Evolutionary conservation across 768 basidiomycete species (phyloP), one percentile per base, ranked within the genome.

Genomic region (Russula griseocarnosa): DNA sequence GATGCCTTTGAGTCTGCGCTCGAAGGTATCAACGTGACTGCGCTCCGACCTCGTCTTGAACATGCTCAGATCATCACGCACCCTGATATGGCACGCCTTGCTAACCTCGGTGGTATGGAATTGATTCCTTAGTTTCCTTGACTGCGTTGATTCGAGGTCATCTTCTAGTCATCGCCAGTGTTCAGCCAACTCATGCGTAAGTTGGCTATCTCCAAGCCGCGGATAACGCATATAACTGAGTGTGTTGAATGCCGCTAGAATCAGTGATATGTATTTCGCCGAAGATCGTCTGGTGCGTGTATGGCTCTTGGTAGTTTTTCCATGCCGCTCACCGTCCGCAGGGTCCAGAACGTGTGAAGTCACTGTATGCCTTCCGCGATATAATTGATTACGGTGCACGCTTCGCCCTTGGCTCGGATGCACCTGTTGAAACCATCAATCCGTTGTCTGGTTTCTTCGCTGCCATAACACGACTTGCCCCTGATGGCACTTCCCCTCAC

Each of bases 221-320:
- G 40, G 20, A 54, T 63, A 47, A 32, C 24, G 49, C 26, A 30
- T 10, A 38, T 65, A 28, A 50, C 63, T 36, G 44, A 50, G 47
- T 55, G 66, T 50, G 55, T 61, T 50, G n/a, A 60, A 26, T 52
- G 57, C 69, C 6, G 4, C 61, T 69, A 88, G 87, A 58, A 87
- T 82, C 66, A 89, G 87, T 66, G 91, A 92, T 70, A 95, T 96
- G 93, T 87, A 86, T 82, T 96, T 89, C 72, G 93, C 90, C 8
- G 83, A 94, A 74, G 82, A 85, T 26, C 86, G 92, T 58, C 73
- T 96, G 69, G 91, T 91, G 68, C 69, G 82, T 30, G 11, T 32
- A 24, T 24, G 22, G 47, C 18, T n/a, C 44, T 36, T 30, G 13
- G 47, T 24, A n/a, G 20, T 24, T 47, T 62, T 9, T 53, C 55